Evolutionary conservation across 2,329 filamentous ascomycete species (phyloP).

Genomic region (Aureobasidium sp.): DNA sequence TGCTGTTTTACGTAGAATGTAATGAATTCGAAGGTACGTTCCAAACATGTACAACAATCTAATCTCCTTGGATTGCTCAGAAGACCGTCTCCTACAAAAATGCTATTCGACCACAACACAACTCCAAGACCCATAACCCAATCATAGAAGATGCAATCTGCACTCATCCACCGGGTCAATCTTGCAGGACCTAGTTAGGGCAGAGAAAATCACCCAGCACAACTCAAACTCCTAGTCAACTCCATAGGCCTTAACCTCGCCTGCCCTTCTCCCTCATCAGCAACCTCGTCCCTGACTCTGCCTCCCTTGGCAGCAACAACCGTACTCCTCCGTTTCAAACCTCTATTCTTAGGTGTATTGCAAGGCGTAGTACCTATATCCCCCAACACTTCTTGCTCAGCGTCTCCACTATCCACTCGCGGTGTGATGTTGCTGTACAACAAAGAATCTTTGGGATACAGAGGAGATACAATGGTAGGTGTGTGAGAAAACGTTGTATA

Average conservation of each 20-base stretch:
- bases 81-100: not conserved
- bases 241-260: not conserved
- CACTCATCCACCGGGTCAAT: not conserved
- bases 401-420: not conserved
- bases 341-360: not conserved
- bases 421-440: not conserved
- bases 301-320: not conserved
- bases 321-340: not conserved
- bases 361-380: not conserved
- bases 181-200: not conserved
- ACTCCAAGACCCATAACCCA: not conserved
- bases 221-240: conserved; percentile 9
- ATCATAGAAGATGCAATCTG: not conserved
- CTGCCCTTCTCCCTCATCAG: not conserved
- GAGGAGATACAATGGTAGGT: not conserved
- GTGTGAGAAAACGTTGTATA: not conserved
- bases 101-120: not conserved
- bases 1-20: not conserved
- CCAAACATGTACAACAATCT: not conserved
- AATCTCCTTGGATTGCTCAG: not conserved
- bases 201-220: not conserved
- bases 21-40: not conserved
- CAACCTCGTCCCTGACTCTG: not conserved
- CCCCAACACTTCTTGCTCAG: not conserved
- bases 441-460: not conserved